Base-by-base conservation (phyloP, 345 rosid genomes). In the Heritiera littoralis region DNA sequence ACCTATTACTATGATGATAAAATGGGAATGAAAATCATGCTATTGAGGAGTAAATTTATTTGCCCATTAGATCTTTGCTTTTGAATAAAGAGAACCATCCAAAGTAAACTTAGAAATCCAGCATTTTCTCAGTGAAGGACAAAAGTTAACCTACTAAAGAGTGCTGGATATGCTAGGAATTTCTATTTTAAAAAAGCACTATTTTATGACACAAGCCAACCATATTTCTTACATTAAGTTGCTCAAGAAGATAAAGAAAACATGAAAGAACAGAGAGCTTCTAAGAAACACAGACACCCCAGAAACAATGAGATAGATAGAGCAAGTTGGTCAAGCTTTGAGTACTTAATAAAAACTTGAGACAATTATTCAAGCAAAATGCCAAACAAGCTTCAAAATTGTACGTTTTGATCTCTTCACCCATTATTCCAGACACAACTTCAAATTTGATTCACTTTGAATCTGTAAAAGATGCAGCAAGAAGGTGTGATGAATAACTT, bases 331-430 rank as follows among this genome's bases (percentile, higher is more conserved):
- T 69, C 74, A 48, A 69, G 56, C 32, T 6, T 2, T 30, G 3
- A 23, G 6, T 8, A 23, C 13, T 30, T 30, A 61, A 11, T 12
- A 61, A 66, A 10, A 60, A 4, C 38, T 23, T 1, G 3, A 10
- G 18, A 64, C 20, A 35, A 64, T 32, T 28, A 51, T 48, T 46
- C 45, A 32, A 71, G 60, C n/a, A 56, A 56, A 56, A 40, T 55
- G 77, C 77, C 15, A 55, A 73, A 73, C 17, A 10, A n/a, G 17
- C 65, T 9, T 9, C 15, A 73, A 73, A 73, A 30, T 32, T 30
- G 60, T 32, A 51, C 9, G 14, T 35, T 61, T 61, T 28, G 40
- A 2, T 61, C 66, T 48, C 13, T 70, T 70, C 1, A 48, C 41
- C 58, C n/a, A 69, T 48, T 28, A 70, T 28, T 70, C n/a, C 59